Conservation (phyloP, 2,329 filamentous ascomycete genomes). For the Aspergillus latus region DNA sequence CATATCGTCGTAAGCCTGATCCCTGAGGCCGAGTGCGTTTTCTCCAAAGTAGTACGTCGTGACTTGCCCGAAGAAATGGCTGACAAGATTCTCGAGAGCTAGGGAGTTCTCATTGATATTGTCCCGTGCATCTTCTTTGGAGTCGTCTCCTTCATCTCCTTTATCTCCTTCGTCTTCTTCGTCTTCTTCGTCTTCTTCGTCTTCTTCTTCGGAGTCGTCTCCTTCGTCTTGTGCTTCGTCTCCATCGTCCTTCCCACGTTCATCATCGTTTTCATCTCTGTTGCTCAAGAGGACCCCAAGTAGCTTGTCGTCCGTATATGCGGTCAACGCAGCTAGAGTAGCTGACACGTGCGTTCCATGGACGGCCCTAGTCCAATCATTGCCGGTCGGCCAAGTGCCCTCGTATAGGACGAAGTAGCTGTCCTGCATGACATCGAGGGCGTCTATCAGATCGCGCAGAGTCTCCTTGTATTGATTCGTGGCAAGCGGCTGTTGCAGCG, state of each 20-base stretch:
- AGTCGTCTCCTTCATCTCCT: too few relatives aligned
- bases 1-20: slow-evolving; percentile 88
- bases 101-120: slow-evolving; percentile 29
- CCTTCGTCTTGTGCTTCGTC: too few relatives aligned
- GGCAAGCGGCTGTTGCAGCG: slow-evolving; percentile 18
- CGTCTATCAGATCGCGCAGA: slow-evolving; percentile 53
- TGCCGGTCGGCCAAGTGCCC: slow-evolving; percentile 79
- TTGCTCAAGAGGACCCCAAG: slow-evolving; percentile 30
- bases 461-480: slow-evolving; percentile 23
- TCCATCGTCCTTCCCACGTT: not conserved
- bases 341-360: slow-evolving; percentile 76
- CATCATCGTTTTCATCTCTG: not conserved
- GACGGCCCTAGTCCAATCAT: slow-evolving; percentile 93
- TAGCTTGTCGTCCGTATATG: slow-evolving; percentile 49
- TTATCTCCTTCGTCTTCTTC: too few relatives aligned
- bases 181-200: too few relatives aligned
- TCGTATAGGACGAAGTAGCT: slow-evolving; percentile 74
- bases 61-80: slow-evolving; percentile 75
- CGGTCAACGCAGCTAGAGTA: slow-evolving; percentile 68
- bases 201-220: not conserved
- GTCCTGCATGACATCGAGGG: slow-evolving; percentile 73
- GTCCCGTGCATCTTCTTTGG: slow-evolving; percentile 4
- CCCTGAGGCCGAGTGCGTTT: slow-evolving; percentile 70
- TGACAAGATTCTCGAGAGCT: slow-evolving; percentile 73
- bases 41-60: slow-evolving; percentile 84